Evolutionary conservation across 2,329 filamentous ascomycete genomes (phyloP), one percentile per base, ranked within the genome.

Genomic region (Apiospora hydei): DNA sequence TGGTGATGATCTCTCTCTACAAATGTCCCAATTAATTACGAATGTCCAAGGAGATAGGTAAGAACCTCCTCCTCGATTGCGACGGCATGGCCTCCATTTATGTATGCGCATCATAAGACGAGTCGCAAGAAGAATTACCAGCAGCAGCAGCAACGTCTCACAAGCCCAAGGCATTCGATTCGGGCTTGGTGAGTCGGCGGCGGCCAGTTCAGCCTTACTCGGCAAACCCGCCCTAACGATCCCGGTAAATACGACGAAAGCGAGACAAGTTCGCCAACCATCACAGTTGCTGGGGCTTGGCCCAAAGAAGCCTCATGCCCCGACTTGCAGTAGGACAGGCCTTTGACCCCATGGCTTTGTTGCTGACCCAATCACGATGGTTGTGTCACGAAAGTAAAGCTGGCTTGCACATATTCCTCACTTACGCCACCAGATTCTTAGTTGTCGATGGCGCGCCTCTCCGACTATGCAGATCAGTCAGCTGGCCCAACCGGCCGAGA

Each of bases 231-330:
- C 57, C 34, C 57, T 64, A 64, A 24, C 18, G 57, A 64, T n/a
- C 34, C 34, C n/a, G 8, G 57, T 41, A 2, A 64, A 64, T 64
- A 64, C 57, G 57, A 64, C 57, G 57, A 41, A 64, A 13, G 57
- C 57, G 57, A 64, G 57, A 24, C 34, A n/a, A 64, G 34, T 11
- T 64, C 57, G 11, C 57, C 57, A 64, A 24, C 41, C 57, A 41
- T 10, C 57, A 13, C 8, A 8, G 21, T 38, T 61, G 30, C 3
- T n/a, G 10, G 18, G 57, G 4, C 10, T 41, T 41, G n/a, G 21
- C 57, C 34, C 34, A 64, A 64, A 64, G 4, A 38, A n/a, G 30
- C 57, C 34, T 41, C n/a, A 38, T 38, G 34, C 30, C 57, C 21
- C 57, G 57, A 14, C 57, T 13, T 13, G 16, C 24, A 41, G 21